These are phyloP conservation scores for Nicotiana benthamiana DNA, from an alignment of 257 asterid species.

Conservation along the genomic window DNA sequence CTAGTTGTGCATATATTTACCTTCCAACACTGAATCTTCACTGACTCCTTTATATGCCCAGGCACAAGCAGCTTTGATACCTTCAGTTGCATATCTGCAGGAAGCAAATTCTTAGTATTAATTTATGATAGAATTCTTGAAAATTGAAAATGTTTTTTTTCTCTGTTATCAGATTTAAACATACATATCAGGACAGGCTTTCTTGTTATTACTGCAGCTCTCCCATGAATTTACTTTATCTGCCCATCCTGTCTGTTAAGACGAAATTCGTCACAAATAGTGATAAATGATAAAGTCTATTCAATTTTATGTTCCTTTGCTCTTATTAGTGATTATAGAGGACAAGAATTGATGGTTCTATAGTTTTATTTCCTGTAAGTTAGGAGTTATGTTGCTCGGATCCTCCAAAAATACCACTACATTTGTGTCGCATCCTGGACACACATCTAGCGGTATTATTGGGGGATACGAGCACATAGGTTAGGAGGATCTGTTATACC, in stretches of 20 bases:
- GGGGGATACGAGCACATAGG: not conserved
- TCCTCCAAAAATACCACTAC: not conserved
- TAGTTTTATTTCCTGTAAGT: not conserved
- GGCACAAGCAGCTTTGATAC: conserved; percentile 76
- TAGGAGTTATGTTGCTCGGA: not conserved
- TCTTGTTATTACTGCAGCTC: conserved; percentile 37
- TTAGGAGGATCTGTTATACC: conserved; percentile 23
- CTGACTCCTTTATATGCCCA: conserved; percentile 77
- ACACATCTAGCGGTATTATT: not conserved
- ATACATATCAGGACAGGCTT: conserved; percentile 67
- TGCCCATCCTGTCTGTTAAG: conserved; percentile 60
- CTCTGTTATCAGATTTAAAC: not conserved
- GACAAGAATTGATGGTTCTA: not conserved
- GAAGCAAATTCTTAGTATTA: not conserved
- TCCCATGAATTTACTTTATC: conserved; percentile 68
- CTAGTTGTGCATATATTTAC: conserved; percentile 18
- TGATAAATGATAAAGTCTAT: not conserved
- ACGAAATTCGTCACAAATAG: not conserved
- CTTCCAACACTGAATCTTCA: conserved; percentile 56
- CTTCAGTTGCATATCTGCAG: conserved; percentile 71
- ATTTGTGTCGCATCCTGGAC: not conserved
- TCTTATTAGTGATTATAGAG: not conserved
- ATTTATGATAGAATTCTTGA: not conserved
- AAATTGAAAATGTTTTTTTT: too few species aligned
- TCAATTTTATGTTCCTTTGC: not conserved